Conservation (phyloP, 2,329 filamentous ascomycete genomes). For the Helotiales sp. region DNA sequence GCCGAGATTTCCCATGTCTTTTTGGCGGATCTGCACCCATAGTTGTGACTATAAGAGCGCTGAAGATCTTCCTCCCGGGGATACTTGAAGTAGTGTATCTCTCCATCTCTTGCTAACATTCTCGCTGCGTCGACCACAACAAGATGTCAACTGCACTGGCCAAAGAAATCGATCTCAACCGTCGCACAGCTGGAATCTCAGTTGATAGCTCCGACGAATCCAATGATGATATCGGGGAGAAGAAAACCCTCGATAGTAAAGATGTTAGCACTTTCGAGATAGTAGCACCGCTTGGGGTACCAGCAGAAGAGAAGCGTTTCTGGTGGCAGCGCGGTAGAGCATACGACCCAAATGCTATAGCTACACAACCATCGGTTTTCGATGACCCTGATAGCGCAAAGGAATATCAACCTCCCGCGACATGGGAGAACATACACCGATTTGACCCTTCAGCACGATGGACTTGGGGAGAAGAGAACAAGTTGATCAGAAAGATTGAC, state of each 20-base stretch:
- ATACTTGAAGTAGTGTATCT: neutral
- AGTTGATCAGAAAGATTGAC: constrained; percentile 29
- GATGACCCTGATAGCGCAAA: constrained; percentile 28
- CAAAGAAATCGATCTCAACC: constrained; percentile 5
- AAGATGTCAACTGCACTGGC: constrained; percentile 15
- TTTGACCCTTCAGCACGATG: constrained; percentile 30
- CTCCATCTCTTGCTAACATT: neutral
- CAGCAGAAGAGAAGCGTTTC: constrained; percentile 23
- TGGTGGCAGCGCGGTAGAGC: constrained; percentile 25
- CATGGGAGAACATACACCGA: constrained; percentile 29
- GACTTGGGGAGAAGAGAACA: constrained; percentile 31
- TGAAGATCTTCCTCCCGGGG: neutral
- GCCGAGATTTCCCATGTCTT: neutral
- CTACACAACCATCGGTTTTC: constrained; percentile 30
- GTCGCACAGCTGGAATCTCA: neutral
- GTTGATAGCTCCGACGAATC: neutral
- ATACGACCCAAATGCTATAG: constrained; percentile 28
- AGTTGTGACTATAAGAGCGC: neutral
- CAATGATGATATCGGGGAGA: constrained; percentile 3
- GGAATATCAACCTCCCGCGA: constrained; percentile 26
- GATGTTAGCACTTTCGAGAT: neutral
- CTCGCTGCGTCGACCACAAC: neutral
- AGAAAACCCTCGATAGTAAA: neutral
- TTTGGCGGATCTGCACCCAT: neutral
- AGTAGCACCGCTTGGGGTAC: constrained; percentile 18